A percentile compares a stretch with the other conserved stretches of the same genome.
These are phyloP conservation scores for Brassica hybrid DNA, from an alignment of 441 rosid genomes.

Conservation along the genomic window DNA sequence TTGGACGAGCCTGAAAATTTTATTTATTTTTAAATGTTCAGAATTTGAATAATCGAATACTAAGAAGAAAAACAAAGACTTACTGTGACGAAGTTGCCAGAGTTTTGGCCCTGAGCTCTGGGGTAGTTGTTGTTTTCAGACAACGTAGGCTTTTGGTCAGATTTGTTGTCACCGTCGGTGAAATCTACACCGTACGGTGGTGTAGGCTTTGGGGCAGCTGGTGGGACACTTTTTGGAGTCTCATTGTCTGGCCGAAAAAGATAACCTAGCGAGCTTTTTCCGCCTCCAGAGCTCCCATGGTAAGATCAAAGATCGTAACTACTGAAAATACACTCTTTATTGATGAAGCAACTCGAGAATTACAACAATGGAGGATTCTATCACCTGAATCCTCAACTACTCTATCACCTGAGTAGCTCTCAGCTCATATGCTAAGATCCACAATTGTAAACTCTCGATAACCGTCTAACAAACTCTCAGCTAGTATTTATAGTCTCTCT, in stretches of 20 bases:
- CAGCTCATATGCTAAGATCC: too few species aligned
- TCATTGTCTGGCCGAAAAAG: constrained; percentile 70
- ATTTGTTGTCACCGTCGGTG: constrained; percentile 35
- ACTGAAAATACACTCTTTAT: too few species aligned
- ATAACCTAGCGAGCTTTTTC: constrained; percentile 87
- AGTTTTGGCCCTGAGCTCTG: constrained; percentile 74
- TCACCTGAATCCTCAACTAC: too few species aligned
- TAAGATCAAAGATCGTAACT: too few species aligned
- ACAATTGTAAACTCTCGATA: too few species aligned
- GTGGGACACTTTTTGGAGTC: constrained; percentile 50
- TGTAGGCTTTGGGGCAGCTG: constrained; percentile 46
- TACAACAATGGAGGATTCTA: too few species aligned
- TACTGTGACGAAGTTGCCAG: constrained; percentile 83
- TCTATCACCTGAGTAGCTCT: too few species aligned
- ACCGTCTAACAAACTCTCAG: too few species aligned
- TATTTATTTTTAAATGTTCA: background rate
- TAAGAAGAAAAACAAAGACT: constrained; percentile 34
- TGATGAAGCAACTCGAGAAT: too few species aligned
- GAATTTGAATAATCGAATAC: background rate
- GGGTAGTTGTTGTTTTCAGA: constrained; percentile 62
- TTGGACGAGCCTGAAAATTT: constrained; percentile 73
- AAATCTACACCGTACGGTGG: constrained; percentile 79
- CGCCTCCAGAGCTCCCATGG: constrained; percentile 56
- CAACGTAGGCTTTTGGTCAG: constrained; percentile 35
- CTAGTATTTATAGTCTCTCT: too few species aligned